Percentiles rank a stretch among this genome's conserved stretches.
These are phyloP conservation scores for Anthracocystis walkeri DNA, from an alignment of 1,284 basidiomycete species.

Conservation along the genomic window DNA sequence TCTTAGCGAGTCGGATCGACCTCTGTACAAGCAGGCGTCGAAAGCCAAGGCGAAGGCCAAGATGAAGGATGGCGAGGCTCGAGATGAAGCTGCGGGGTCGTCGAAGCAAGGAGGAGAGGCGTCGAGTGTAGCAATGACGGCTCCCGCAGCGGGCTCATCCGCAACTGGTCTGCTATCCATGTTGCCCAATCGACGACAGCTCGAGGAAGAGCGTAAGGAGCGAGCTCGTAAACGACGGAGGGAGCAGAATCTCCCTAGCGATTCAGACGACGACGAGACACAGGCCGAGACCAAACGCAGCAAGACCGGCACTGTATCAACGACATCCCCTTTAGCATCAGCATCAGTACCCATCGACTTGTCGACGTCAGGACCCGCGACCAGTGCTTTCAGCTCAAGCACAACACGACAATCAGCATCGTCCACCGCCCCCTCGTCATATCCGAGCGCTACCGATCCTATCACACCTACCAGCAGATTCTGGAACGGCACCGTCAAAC, in stretches of 20 bases:
- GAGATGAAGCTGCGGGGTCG: not conserved
- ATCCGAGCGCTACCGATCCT: slow-evolving; percentile 27
- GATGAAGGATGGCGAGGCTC: too few relatives aligned
- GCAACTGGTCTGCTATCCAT: slow-evolving; percentile 17
- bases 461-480: slow-evolving; percentile 48
- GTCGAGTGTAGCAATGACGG: not conserved
- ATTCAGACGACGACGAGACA: slow-evolving; percentile 21
- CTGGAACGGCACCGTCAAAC: slow-evolving; percentile 62
- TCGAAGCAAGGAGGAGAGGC: not conserved
- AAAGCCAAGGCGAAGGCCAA: not conserved
- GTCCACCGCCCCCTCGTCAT: not conserved
- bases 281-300: slow-evolving; percentile 12
- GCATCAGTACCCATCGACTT: not conserved
- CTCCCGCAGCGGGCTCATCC: not conserved
- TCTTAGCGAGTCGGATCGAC: slow-evolving; percentile 48
- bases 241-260: slow-evolving; percentile 31
- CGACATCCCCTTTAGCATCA: not conserved
- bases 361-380: not conserved
- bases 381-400: not conserved
- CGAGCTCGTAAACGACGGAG: slow-evolving; percentile 47
- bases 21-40: not conserved
- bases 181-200: slow-evolving; percentile 53
- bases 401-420: not conserved
- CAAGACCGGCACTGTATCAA: not conserved
- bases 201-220: slow-evolving; percentile 58